phyloP scores from a whole-genome alignment of 192 early-diverging fungal genomes.

The Podila minutissima region DNA sequence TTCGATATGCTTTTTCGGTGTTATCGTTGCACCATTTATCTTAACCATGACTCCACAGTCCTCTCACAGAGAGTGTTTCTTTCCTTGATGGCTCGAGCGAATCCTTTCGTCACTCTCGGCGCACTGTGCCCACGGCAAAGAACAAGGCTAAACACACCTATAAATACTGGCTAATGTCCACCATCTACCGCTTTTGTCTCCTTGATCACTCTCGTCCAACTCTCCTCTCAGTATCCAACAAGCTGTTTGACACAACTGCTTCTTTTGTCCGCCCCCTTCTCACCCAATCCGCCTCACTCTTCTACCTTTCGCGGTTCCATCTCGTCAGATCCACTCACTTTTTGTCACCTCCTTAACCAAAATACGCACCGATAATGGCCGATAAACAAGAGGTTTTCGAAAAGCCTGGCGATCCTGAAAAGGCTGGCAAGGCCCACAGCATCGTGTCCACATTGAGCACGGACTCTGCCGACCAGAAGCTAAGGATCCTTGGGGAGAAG shows the following conservation, averaged over 20 bases:
- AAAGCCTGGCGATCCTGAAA: not conserved
- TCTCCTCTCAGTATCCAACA: not conserved
- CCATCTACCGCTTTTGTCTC: not conserved
- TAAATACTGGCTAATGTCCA: not conserved
- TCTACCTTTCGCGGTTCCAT: not conserved
- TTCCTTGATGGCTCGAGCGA: not conserved
- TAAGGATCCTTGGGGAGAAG: conserved; percentile 15
- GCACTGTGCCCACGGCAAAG: not conserved
- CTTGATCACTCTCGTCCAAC: not conserved
- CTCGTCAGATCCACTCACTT: not conserved
- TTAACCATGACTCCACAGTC: conserved; percentile 1
- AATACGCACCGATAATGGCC: conserved; percentile 1
- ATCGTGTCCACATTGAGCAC: conserved; percentile 22
- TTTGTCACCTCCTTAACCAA: not conserved
- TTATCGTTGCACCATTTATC: conserved; percentile 3
- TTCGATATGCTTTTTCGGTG: not conserved
- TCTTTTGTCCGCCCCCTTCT: not conserved
- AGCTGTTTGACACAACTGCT: too few relatives aligned
- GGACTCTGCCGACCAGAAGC: conserved; percentile 14
- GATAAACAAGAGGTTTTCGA: conserved; percentile 21
- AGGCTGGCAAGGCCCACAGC: conserved; percentile 18
- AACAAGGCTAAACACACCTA: not conserved
- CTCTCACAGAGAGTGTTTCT: not conserved
- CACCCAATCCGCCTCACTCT: not conserved
- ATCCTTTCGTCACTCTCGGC: not conserved